Percentiles rank a stretch among this genome's conserved stretches.
phyloP scores from a whole-genome alignment of 306 rosid species.

The Vigna radiata region DNA sequence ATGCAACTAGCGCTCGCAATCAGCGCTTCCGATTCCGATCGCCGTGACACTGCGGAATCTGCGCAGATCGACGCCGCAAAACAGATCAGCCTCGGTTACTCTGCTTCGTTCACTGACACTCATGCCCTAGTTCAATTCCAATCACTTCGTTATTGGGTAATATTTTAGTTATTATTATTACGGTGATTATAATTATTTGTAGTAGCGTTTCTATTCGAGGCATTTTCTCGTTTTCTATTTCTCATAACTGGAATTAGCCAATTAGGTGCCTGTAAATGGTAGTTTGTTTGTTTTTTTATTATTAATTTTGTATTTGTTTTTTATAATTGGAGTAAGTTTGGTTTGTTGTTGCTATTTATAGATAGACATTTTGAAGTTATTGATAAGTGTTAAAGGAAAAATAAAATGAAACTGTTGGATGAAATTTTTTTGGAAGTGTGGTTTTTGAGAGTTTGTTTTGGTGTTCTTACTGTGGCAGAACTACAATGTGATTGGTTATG shows the following conservation, averaged over 20 bases:
- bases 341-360: neutral
- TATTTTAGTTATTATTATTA: neutral
- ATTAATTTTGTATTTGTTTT: conserved; percentile 16
- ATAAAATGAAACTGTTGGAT: neutral
- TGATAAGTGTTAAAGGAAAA: neutral
- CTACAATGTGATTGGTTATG: conserved; percentile 83
- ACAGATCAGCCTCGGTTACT: conserved; percentile 94
- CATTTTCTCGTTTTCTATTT: conserved; percentile 3
- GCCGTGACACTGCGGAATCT: conserved; percentile 73
- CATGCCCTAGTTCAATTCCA: conserved; percentile 69
- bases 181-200: neutral
- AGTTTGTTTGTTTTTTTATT: neutral
- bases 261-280: neutral
- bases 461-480: conserved; percentile 64
- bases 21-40: conserved; percentile 91
- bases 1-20: conserved; percentile 97
- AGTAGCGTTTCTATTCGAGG: conserved; percentile 20
- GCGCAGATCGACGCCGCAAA: conserved; percentile 99
- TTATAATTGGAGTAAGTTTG: conserved; percentile 21
- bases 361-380: conserved; percentile 26
- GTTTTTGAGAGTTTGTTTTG: conserved; percentile 39
- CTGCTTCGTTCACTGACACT: conserved; percentile 58
- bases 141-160: conserved; percentile 86
- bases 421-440: conserved; percentile 1
- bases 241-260: conserved; percentile 13